These are phyloP conservation scores for Metschnikowia gelsemii DNA, from an alignment of 805 yeast species.

Conservation along the genomic window DNA sequence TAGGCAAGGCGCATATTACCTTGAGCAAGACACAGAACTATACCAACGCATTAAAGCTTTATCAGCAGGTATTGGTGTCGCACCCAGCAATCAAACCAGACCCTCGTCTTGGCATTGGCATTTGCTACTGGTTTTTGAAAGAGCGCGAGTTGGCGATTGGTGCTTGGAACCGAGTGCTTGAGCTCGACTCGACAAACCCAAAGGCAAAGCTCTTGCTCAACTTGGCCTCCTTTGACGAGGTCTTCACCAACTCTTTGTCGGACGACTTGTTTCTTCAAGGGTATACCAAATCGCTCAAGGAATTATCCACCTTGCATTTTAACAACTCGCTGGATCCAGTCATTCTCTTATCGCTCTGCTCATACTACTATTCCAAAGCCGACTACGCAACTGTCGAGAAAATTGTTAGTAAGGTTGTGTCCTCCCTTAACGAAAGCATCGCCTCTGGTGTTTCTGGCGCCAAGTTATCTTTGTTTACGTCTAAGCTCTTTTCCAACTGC, in stretches of 20 bases:
- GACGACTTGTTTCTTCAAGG: constrained; percentile 60
- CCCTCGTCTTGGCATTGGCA: constrained; percentile 91
- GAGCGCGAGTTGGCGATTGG: constrained; percentile 71
- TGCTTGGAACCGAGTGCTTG: constrained; percentile 81
- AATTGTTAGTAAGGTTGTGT: constrained; percentile 52
- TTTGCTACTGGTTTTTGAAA: constrained; percentile 87
- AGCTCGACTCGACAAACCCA: constrained; percentile 57
- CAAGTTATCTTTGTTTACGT: constrained; percentile 29
- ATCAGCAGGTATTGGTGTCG: constrained; percentile 75
- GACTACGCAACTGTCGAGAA: constrained; percentile 57
- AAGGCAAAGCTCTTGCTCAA: constrained; percentile 66
- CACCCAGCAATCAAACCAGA: constrained; percentile 84
- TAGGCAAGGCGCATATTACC: constrained; percentile 81
- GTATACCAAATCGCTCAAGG: constrained; percentile 59
- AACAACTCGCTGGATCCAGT: constrained; percentile 53
- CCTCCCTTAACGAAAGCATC: constrained; percentile 21
- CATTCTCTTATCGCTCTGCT: constrained; percentile 62
- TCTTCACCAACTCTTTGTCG: constrained; percentile 54
- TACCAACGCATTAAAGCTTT: constrained; percentile 69
- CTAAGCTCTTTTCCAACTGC: constrained; percentile 36
- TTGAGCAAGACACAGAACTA: constrained; percentile 69
- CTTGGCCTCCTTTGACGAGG: constrained; percentile 64
- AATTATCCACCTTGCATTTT: constrained; percentile 39
- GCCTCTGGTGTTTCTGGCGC: constrained; percentile 16
- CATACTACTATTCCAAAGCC: constrained; percentile 70